These are phyloP conservation scores for Scleroderma bovista DNA, from an alignment of 768 basidiomycete species.

Conservation along the genomic window DNA sequence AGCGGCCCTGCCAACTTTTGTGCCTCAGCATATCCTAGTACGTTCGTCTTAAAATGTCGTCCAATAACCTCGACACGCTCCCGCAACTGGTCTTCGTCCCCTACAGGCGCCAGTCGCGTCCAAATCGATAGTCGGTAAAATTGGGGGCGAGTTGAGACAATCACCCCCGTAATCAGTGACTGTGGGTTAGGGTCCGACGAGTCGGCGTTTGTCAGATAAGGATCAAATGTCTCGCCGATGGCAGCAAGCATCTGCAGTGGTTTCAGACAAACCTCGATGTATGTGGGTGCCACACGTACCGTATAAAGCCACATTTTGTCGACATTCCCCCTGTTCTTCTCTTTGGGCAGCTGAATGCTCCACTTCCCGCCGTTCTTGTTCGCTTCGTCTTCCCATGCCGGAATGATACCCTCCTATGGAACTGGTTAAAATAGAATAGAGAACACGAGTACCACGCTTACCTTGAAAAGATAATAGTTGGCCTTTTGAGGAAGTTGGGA, in stretches of 20 bases:
- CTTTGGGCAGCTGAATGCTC: slow-evolving; percentile 95
- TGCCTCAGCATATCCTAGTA: slow-evolving; percentile 75
- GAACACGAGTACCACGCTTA: slow-evolving; percentile 25
- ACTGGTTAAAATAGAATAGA: slow-evolving; percentile 3
- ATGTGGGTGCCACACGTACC: slow-evolving; percentile 38
- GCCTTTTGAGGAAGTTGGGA: slow-evolving; percentile 90
- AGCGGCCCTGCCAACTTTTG: slow-evolving; percentile 78
- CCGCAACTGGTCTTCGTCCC: slow-evolving; percentile 53
- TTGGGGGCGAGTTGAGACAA: slow-evolving; percentile 88
- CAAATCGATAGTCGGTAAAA: slow-evolving; percentile 98
- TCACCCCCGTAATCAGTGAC: slow-evolving; percentile 86
- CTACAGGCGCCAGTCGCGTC: slow-evolving; percentile 83
- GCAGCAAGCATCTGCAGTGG: slow-evolving; percentile 89
- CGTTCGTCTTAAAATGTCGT: slow-evolving; percentile 84
- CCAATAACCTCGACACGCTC: slow-evolving; percentile 83
- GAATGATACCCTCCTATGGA: slow-evolving; percentile 85
- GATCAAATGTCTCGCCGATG: slow-evolving; percentile 98
- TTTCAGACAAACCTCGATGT: slow-evolving; percentile 3
- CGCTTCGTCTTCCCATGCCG: slow-evolving; percentile 95
- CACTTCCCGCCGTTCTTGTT: slow-evolving; percentile 98
- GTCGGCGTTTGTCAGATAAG: slow-evolving; percentile 54
- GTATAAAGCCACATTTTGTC: slow-evolving; percentile 99
- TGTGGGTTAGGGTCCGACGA: slow-evolving; percentile 38
- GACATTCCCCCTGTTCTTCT: slow-evolving; percentile 79
- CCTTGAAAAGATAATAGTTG: slow-evolving; percentile 99